Conservation (phyloP, 83 land plant genomes). For the Picea abies region DNA sequence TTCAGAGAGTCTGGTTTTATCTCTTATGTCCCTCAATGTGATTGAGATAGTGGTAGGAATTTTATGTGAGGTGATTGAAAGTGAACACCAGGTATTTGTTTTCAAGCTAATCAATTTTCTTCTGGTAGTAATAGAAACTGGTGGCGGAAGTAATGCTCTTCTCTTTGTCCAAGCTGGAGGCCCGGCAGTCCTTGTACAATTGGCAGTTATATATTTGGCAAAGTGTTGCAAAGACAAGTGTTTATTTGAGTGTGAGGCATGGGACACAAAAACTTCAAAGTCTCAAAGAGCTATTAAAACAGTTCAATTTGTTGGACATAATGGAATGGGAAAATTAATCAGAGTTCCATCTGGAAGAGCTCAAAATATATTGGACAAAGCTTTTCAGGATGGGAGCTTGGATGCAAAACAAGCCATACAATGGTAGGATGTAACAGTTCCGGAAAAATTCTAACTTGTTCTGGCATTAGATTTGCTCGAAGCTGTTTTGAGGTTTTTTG, state of each 20-base stretch:
- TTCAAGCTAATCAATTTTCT: slow-evolving; percentile 52
- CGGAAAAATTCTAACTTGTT: slow-evolving; percentile 51
- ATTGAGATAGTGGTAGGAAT: slow-evolving; percentile 58
- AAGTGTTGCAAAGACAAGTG: neutral
- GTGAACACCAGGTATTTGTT: slow-evolving; percentile 52
- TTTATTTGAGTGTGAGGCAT: no score
- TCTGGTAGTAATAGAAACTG: slow-evolving; percentile 39
- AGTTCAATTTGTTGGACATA: slow-evolving; percentile 23
- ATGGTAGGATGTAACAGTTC: slow-evolving; percentile 53
- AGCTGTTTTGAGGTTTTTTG: slow-evolving; percentile 50
- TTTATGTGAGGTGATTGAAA: slow-evolving; percentile 47
- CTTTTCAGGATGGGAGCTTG: slow-evolving; percentile 49
- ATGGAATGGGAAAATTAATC: slow-evolving; percentile 33
- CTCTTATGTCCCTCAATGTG: slow-evolving; percentile 38
- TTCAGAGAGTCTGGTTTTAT: slow-evolving; percentile 32
- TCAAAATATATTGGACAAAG: slow-evolving; percentile 44
- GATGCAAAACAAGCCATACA: slow-evolving; percentile 58
- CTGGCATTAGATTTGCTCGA: slow-evolving; percentile 49
- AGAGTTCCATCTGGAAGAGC: slow-evolving; percentile 57
- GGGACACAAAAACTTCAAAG: no score
- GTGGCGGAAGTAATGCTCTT: slow-evolving; percentile 38
- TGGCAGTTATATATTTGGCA: slow-evolving; percentile 41
- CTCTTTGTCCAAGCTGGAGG: slow-evolving; percentile 50
- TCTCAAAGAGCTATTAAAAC: slow-evolving; percentile 2
- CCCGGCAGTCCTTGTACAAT: slow-evolving; percentile 37